Conservation (phyloP, 139 green algal genomes). For the Penium margaritaceum region DNA sequence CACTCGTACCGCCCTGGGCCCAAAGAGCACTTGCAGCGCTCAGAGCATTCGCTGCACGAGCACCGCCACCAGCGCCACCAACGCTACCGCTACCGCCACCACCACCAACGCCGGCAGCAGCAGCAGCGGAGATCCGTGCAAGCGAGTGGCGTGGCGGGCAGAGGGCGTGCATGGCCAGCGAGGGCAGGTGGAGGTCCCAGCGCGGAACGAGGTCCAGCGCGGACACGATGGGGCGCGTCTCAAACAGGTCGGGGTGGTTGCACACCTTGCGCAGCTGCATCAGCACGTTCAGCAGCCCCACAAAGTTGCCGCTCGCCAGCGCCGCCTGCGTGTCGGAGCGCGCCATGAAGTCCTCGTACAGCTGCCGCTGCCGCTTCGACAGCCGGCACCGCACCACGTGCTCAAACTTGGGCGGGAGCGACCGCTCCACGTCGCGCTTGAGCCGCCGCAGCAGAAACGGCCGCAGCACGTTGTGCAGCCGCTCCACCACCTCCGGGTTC, state of each 20-base stretch:
- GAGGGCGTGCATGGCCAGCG: not conserved
- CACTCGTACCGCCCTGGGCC: too few relatives aligned
- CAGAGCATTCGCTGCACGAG: too few relatives aligned
- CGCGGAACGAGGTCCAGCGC: slow-evolving; percentile 64
- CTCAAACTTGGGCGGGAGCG: slow-evolving; percentile 90
- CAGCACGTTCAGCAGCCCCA: slow-evolving; percentile 93
- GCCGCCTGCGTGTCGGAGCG: slow-evolving; percentile 59
- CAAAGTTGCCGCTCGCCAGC: slow-evolving; percentile 73
- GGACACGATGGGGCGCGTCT: slow-evolving; percentile 79
- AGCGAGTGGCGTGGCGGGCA: not conserved
- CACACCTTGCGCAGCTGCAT: slow-evolving; percentile 98
- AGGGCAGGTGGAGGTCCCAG: slow-evolving; percentile 12
- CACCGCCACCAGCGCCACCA: too few relatives aligned
- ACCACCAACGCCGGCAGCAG: too few relatives aligned
- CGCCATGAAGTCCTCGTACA: slow-evolving; percentile 96
- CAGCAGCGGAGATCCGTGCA: not conserved
- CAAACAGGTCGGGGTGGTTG: slow-evolving; percentile 98
- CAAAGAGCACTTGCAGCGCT: too few relatives aligned
- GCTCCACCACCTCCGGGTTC: slow-evolving; percentile 75
- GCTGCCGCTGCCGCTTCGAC: slow-evolving; percentile 53
- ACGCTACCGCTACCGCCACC: too few relatives aligned
- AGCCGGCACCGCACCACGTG: slow-evolving; percentile 78
- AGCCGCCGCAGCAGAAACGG: slow-evolving; percentile 90
- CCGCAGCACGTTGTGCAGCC: slow-evolving; percentile 86
- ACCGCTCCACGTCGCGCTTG: slow-evolving; percentile 87